Percentiles rank a stretch among this genome's conserved stretches.
Evolutionary conservation across 2,329 filamentous ascomycete species (phyloP).

Genomic region (Neurospora crassa): DNA sequence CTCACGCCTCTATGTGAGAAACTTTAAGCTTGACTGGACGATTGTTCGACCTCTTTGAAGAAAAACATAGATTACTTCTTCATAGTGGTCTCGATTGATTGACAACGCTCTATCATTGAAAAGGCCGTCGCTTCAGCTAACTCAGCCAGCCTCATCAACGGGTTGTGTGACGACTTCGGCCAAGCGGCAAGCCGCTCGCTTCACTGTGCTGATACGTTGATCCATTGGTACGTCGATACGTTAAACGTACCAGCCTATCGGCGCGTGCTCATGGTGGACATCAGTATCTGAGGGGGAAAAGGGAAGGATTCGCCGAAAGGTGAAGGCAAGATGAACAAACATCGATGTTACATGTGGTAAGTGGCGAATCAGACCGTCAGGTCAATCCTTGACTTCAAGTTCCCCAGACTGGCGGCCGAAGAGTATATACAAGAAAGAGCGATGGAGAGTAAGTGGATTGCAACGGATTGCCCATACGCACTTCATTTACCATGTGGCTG

Average conservation of each 20-base stretch:
- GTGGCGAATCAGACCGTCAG: no score
- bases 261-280: neutral
- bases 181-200: neutral
- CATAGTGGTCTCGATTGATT: no score
- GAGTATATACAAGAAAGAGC: no score
- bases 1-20: neutral
- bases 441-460: no score
- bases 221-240: neutral
- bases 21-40: neutral
- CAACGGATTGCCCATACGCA: no score
- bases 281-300: no score
- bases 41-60: neutral
- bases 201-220: neutral
- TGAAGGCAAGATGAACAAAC: neutral
- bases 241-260: neutral
- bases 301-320: neutral
- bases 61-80: no score
- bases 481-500: neutral
- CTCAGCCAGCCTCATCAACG: neutral
- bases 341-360: no score
- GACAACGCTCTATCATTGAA: no score
- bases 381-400: no score
- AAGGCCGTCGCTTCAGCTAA: neutral
- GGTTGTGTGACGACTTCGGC: neutral
- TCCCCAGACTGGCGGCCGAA: no score